Base-by-base conservation (phyloP, 148 eudicot genomes). In the Fallopia convolvulus region DNA sequence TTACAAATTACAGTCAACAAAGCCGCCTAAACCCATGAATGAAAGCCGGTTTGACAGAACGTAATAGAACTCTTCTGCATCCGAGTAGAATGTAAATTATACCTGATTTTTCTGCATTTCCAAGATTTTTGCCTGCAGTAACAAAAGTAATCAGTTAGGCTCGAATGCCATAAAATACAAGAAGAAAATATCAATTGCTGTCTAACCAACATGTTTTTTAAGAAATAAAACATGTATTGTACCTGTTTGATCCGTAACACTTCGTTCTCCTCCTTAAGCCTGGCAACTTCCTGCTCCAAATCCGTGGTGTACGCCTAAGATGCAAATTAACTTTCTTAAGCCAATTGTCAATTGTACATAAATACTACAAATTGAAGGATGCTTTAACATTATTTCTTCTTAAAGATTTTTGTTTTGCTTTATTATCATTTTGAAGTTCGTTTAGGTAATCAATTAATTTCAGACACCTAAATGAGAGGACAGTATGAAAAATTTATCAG, bases 61-160 rank as follows among this genome's bases (percentile, higher is more conserved):
- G 18, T 40, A 17, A 12, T 32, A 70, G 10, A 70, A 70, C 26
- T 18, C 20, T 40, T 4, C 75, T 23, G 33, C 14, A 44, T 73
- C 8, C n/a, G 3, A 42, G 26, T 73, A 44, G 47, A 7, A 40
- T 44, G 20, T 17, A 73, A 8, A 21, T 21, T 15, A 8, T 81
- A 94, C 98, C 97, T 92, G 92, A 79, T 90, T 92, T 84, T 90
- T 94, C 88, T 90, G 97, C 88, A 84, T 83, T 82, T 94, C 93
- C 87, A 85, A 49, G n/a, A 90, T 88, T 79, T 91, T 89, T 15
- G 76, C 93, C 97, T 94, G 91, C 86, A 73, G 36, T 73, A 15
- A 11, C 20, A 15, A 5, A 68, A 68, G 21, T 18, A 33, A 68
- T 68, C 21, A 68, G 72, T 36, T 2, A 23, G 58, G 6, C 5